Percentiles rank a stretch among this genome's conserved stretches.
These are phyloP conservation scores for Fomitiporia mediterranea DNA, from an alignment of 1,284 basidiomycete species.

Conservation along the genomic window DNA sequence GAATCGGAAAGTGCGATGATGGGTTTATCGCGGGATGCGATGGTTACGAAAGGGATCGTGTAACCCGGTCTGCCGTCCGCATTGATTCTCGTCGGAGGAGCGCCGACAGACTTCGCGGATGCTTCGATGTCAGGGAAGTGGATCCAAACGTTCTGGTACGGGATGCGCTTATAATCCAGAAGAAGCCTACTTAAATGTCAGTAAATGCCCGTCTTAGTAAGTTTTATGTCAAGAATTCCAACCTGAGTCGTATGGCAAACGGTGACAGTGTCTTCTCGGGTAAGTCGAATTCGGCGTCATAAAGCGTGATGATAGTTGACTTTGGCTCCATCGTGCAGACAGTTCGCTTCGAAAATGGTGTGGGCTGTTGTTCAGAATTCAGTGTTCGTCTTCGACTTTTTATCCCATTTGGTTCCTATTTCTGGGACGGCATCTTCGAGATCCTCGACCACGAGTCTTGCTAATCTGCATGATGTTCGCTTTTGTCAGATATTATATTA, in stretches of 20 bases:
- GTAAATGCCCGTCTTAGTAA: background rate
- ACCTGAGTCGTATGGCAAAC: slow-evolving; percentile 32
- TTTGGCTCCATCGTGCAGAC: too few species aligned
- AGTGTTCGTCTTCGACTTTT: too few species aligned
- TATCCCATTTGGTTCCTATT: too few species aligned
- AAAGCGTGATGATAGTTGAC: slow-evolving; percentile 26
- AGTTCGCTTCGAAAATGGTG: background rate
- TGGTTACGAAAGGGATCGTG: slow-evolving; percentile 36
- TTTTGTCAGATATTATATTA: too few species aligned
- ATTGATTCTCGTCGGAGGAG: slow-evolving; percentile 29
- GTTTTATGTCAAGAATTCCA: slow-evolving; percentile 22
- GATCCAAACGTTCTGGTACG: slow-evolving; percentile 39
- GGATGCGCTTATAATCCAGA: slow-evolving; percentile 39
- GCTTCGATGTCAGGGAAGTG: slow-evolving; percentile 38
- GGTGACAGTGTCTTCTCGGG: slow-evolving; percentile 28
- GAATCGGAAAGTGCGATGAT: slow-evolving; percentile 35
- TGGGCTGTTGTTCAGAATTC: background rate
- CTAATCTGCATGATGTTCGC: too few species aligned
- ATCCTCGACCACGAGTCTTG: too few species aligned
- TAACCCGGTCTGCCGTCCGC: slow-evolving; percentile 31
- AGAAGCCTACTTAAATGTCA: slow-evolving; percentile 26
- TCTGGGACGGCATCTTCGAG: too few species aligned
- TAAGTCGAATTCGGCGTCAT: slow-evolving; percentile 27
- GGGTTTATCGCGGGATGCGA: slow-evolving; percentile 26
- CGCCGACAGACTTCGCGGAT: slow-evolving; percentile 30